Base-by-base conservation (phyloP, 148 eudicot species). In the Nepenthes gracilis region DNA sequence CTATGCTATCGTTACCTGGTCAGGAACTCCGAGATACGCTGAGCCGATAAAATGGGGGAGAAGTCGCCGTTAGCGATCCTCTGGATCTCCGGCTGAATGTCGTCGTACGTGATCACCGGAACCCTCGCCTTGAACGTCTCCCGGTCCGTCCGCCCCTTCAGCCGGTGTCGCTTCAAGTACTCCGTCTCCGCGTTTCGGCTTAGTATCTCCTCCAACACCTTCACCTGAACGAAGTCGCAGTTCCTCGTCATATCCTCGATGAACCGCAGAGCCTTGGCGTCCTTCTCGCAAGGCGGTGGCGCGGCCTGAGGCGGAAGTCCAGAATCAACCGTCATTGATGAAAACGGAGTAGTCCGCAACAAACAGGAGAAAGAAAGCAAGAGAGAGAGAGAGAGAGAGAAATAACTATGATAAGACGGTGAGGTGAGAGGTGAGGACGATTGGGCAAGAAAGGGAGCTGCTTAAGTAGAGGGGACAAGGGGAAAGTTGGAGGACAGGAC, bases 51-150 rank as follows among this genome's bases (percentile, higher is more conserved):
- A 37, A 88, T 75, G 52, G 77, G 70, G 1, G 92, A 85, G 64
- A 70, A 75, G 66, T 88, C 96, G 2, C 96, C 96, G 70, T 83
- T 79, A 34, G 77, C 84, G 47, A 88, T 83, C 66, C 92, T 73
- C 11, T 81, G 67, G 38, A 88, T 77, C 54, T 88, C 85, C 66
- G 92, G 92, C 12, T 60, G 66, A 50, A 85, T 75, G n/a, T 61
- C 78, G 59, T 59, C 68, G 33, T 88, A 88, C 2, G 71, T 67
- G 12, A 81, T 77, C 5, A 83, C 80, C 2, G 96, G 96, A 49
- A 88, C 83, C 35, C 62, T n/a, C 32, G 56, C 58, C 65, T 81
- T 85, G 70, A 78, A 88, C 36, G 69, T 68, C 10, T 0, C 43
- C 6, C 4, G 43, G 15, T 82, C 80, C 36, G 65, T 81, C 6